Evolutionary conservation across 352 stramenopile genomes (phyloP).

Genomic region (Lagenidium sp.): DNA sequence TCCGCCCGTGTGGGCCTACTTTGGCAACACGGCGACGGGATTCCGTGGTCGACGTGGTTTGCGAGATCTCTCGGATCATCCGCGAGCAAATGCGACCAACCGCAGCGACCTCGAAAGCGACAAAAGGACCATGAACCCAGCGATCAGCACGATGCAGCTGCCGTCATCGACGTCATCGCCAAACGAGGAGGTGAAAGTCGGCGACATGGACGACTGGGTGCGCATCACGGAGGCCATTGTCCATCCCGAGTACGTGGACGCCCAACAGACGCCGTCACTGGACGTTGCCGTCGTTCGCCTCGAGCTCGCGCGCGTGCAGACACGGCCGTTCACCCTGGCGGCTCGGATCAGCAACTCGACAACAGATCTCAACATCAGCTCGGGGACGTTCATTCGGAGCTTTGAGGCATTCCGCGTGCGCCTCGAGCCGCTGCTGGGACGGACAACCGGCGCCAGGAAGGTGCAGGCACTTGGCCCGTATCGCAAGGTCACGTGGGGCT

Average conservation of each 20-base stretch:
- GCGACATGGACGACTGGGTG: conserved; percentile 16
- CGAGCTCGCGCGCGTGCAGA: conserved; percentile 1
- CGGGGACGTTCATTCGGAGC: conserved; percentile 2
- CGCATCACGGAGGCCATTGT: conserved; percentile 5
- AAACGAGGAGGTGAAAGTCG: conserved; percentile 7
- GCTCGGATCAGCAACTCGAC: conserved; percentile 8
- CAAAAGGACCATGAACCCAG: neutral
- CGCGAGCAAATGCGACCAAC: too few species aligned
- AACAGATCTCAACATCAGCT: conserved; percentile 4
- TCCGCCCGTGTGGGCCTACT: conserved; percentile 18
- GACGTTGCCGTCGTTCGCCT: conserved; percentile 20
- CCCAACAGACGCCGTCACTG: neutral
- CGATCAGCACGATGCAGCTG: neutral
- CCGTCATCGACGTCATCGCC: neutral
- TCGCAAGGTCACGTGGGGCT: conserved; percentile 11
- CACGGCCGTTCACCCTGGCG: conserved; percentile 12
- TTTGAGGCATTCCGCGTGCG: conserved; percentile 9
- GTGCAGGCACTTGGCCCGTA: conserved; percentile 3
- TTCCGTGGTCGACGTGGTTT: too few species aligned
- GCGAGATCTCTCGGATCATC: too few species aligned
- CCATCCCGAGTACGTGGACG: conserved; percentile 12
- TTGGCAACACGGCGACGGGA: conserved; percentile 6
- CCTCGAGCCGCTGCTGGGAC: too few species aligned
- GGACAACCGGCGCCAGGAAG: conserved; percentile 9
- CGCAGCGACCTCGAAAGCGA: neutral